Evolutionary conservation across 2,329 filamentous ascomycete genomes (phyloP), one percentile per base, ranked within the genome.

Genomic region (Aspergillus sp.): DNA sequence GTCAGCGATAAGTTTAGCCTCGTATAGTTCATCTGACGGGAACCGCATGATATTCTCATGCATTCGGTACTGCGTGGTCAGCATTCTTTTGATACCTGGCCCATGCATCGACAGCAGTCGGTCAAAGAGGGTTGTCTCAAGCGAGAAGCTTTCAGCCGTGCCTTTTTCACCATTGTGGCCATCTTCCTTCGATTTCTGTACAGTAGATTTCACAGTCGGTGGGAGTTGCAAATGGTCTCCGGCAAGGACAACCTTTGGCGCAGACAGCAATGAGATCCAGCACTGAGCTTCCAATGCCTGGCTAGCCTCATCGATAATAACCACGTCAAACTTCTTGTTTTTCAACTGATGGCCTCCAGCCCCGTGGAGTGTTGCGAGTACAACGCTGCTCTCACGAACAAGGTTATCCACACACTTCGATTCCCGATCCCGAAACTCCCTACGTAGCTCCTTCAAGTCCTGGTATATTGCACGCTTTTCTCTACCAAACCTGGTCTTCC

Each of bases 41-140:
- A 97, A 99, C 6, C 86, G 83, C 93, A 98, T 98, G 67, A 99
- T 98, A 53, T 82, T 86, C 69, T 96, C 89, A 71, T 99, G 92
- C 95, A 99, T 99, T 38, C 95, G 91, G 74, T 99, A 99, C 76
- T 99, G 95, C 4, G 89, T 96, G 4, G 91, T 98, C 22, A 99
- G 84, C 90, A 98, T 96, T 51, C 90, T 83, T 78, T 98, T 98
- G 77, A 99, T 92, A 4, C 80, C 80, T 1, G 86, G 77, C 1
- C 95, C 95, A 70, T 99, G 90, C 15, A 97, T 79, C 5, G 83
- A 81, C 44, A 99, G 81, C 42, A 99, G 81, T 26, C 95, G 85
- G 73, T 98, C 93, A 72, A 99, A 99, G 30, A 99, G 81, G 0
- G 95, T 98, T n/a, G 83, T 90, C 69, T 96, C 93, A 5, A 99